phyloP scores from a whole-genome alignment of 768 basidiomycete species.

The Termitomyces sp. region DNA sequence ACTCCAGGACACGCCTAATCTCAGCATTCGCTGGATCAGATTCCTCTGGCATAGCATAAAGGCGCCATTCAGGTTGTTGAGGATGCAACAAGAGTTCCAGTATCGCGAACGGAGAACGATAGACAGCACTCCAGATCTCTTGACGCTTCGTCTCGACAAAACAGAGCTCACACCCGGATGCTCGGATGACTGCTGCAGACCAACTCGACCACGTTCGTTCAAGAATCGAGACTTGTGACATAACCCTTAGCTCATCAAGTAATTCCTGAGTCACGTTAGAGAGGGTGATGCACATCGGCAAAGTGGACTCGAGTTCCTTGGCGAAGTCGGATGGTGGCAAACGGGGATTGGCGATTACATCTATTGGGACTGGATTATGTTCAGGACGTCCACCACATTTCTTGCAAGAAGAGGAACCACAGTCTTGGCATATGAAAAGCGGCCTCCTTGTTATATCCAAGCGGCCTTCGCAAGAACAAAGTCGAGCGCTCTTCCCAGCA shows the following conservation, averaged over 20 bases:
- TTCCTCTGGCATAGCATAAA: conserved; percentile 67
- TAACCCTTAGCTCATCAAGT: conserved; percentile 44
- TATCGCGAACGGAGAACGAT: conserved; percentile 62
- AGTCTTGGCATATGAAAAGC: conserved; percentile 69
- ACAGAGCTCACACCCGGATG: conserved; percentile 58
- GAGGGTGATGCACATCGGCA: conserved; percentile 84
- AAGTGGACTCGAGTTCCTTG: conserved; percentile 66
- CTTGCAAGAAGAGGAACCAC: conserved; percentile 73
- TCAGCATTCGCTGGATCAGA: conserved; percentile 73
- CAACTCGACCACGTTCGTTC: conserved; percentile 63
- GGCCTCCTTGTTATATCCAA: conserved; percentile 64
- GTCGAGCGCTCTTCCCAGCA: conserved; percentile 67
- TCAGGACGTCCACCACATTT: conserved; percentile 90
- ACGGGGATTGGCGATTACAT: conserved; percentile 48
- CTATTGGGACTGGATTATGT: conserved; percentile 63
- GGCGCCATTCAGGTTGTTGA: conserved; percentile 78
- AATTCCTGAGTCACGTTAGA: conserved; percentile 40
- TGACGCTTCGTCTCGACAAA: conserved; percentile 87
- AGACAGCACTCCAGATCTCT: conserved; percentile 80
- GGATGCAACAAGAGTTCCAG: conserved; percentile 77
- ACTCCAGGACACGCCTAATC: conserved; percentile 65
- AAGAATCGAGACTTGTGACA: conserved; percentile 36
- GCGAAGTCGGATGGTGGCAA: conserved; percentile 69
- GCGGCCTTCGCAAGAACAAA: conserved; percentile 91
- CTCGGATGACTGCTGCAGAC: conserved; percentile 60